Base-by-base conservation (phyloP, 1,139 yeast genomes). In the Lodderomyces beijingensis region DNA sequence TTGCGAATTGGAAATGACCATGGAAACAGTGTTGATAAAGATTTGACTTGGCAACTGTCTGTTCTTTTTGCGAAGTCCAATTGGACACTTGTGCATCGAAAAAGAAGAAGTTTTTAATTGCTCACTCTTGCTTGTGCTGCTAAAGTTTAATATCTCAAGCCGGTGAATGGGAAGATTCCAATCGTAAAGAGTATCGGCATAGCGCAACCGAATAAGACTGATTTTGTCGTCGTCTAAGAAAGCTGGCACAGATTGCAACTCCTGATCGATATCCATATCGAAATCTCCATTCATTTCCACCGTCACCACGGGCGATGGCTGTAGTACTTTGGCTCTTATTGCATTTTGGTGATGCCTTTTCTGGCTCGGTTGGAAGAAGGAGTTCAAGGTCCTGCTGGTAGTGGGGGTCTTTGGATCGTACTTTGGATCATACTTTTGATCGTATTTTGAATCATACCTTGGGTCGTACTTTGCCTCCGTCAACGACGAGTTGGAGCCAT, bases 161-260 rank as follows among this genome's bases (percentile, higher is more conserved):
- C 95, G 59, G 44, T 80, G 77, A 13, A 84, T 70, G 0, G 88
- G 86, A 18, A 88, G 64, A 0, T 91, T 93, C 97, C 97, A 89
- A 25, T 72, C 57, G 46, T 74, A 86, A 16, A 89, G 61, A 53
- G 88, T 70, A n/a, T 81, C 75, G 0, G 96, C 91, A 53, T 89
- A 89, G 40, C 79, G 82, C 20, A 72, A 69, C 27, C 96, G 60
- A 52, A 83, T 85, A 10, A 53, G 46, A 33, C 62, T 58, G 38
- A 74, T 65, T 39, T 69, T 70, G 1, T 52, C 57, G 17, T 62
- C 65, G 33, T 73, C 71, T 17, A 68, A 64, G 4, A 73, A 55
- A 32, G 69, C 70, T 29, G 83, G 55, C 28, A 79, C 16, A 28
- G 12, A 28, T 31, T 7, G 12, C n/a, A n/a, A n/a, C n/a, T n/a